Conservation (phyloP, 1,284 basidiomycete species). For the Austroboletus rostrupii region DNA sequence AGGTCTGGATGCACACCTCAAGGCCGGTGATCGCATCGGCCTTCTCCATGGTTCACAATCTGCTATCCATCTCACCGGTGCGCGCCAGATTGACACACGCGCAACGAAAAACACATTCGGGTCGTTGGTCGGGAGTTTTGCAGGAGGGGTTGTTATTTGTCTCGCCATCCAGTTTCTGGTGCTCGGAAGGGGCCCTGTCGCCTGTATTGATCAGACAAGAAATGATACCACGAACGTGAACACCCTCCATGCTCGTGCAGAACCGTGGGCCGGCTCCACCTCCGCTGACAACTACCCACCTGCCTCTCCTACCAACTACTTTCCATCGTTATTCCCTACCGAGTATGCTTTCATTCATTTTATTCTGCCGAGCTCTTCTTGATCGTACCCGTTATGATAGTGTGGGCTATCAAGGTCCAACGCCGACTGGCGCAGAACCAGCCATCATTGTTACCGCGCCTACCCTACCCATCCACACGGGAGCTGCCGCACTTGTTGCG, state of each 20-base stretch:
- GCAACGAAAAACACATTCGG: background rate
- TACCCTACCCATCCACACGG: constrained; percentile 68
- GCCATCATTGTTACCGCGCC: constrained; percentile 75
- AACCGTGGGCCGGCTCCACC: background rate
- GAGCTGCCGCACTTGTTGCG: constrained; percentile 60
- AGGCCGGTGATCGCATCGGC: constrained; percentile 13
- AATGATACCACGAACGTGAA: background rate
- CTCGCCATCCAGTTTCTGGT: too few relatives aligned
- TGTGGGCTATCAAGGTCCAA: constrained; percentile 78
- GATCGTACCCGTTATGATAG: constrained; percentile 8
- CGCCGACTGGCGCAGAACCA: constrained; percentile 81
- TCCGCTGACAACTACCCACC: background rate
- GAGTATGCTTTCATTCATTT: constrained; percentile 12
- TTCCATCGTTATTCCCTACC: background rate
- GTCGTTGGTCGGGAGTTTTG: background rate
- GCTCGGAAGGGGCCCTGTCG: too few relatives aligned
- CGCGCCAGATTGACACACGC: background rate
- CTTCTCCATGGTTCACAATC: constrained; percentile 16
- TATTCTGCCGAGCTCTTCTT: background rate
- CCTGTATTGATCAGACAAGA: too few relatives aligned
- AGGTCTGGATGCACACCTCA: constrained; percentile 5
- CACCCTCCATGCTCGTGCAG: background rate
- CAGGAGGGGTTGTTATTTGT: too few relatives aligned
- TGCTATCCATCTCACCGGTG: background rate
- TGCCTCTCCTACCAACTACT: background rate